Evolutionary conservation across 2,329 filamentous ascomycete species (phyloP), one percentile per base, ranked within the genome.

Genomic region (Ciborinia camelliae): DNA sequence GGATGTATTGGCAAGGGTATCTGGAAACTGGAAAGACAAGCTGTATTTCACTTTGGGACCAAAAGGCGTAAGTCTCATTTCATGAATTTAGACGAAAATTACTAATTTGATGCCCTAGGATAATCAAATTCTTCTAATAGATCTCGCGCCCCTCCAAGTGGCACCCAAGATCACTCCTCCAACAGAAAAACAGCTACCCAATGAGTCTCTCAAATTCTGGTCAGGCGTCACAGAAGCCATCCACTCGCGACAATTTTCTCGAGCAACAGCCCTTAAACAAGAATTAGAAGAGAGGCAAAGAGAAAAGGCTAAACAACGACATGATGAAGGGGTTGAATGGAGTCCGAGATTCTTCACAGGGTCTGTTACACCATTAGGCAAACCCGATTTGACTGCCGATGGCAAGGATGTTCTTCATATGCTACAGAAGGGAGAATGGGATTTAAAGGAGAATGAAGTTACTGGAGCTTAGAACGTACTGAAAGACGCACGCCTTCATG

Each of bases 201-300:
- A 99, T 76, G 95, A 99, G 78, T 96, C 91, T 2, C 85, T 95
- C 69, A 87, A 85, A 65, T 90, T 97, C 75, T 99, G 95, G 95
- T 84, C 86, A 41, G 86, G 85, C 30, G 94, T 99, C 52, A 98
- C 95, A 23, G 83, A 90, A 61, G 92, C 93, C 43, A 98, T 99
- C 73, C 77, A 85, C 28, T 80, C 86, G 67, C 96, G 93, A 78
- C 91, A 96, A 75, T 99, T 87, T 77, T 84, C 84, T 50, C 87
- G 90, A 69, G 95, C 95, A 9, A 99, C 95, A 28, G 86, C 84
- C 26, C 80, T 95, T 68, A 99, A 99, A 80, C 86, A 92, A 66
- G 92, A 96, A 72, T 85, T 99, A 14, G 95, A 99, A 77, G 95
- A 99, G 76, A 82, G 83, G 51, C 95, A 99, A 79, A 84, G 95